These are phyloP conservation scores for Schwanniomyces polymorphus DNA, from an alignment of 805 yeast genomes.

Conservation along the genomic window DNA sequence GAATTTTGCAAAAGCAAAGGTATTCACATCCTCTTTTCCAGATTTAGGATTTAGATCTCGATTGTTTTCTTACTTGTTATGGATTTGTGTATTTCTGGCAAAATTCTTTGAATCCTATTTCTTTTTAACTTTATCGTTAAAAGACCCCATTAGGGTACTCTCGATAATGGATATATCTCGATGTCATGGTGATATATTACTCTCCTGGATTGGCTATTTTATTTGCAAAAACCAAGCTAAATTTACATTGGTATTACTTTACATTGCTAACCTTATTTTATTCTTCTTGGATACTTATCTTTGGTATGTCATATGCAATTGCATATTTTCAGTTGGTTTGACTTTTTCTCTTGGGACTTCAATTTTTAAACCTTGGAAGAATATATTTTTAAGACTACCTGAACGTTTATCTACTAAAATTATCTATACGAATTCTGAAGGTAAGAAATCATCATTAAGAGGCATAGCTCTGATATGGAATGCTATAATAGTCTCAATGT, in stretches of 20 bases:
- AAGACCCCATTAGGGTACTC: conserved; percentile 32
- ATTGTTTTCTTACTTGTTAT: conserved; percentile 23
- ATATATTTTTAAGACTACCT: conserved; percentile 33
- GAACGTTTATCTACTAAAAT: conserved; percentile 32
- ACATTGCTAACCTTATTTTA: conserved; percentile 27
- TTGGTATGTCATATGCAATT: conserved; percentile 40
- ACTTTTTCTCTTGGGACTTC: conserved; percentile 33
- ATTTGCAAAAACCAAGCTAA: conserved; percentile 29
- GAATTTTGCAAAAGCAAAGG: conserved; percentile 7
- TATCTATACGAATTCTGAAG: conserved; percentile 9
- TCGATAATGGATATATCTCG: conserved; percentile 24
- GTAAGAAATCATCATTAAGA: conserved; percentile 6
- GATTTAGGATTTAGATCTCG: conserved; percentile 18
- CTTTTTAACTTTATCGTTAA: conserved; percentile 33
- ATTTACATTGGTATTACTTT: conserved; percentile 22
- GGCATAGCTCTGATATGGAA: conserved; percentile 30
- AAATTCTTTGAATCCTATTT: conserved; percentile 37
- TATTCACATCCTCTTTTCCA: conserved; percentile 26
- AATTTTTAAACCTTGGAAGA: conserved; percentile 39
- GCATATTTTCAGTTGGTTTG: conserved; percentile 30
- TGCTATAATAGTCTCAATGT: conserved; percentile 25
- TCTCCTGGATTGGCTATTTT: conserved; percentile 12
- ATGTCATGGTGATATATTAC: conserved; percentile 25
- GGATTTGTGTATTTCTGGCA: conserved; percentile 32
- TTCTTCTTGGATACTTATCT: conserved; percentile 39